Percentiles rank a stretch among this genome's conserved stretches.
Evolutionary conservation across 306 rosid genomes (phyloP).

Genomic region (Glycine soja): DNA sequence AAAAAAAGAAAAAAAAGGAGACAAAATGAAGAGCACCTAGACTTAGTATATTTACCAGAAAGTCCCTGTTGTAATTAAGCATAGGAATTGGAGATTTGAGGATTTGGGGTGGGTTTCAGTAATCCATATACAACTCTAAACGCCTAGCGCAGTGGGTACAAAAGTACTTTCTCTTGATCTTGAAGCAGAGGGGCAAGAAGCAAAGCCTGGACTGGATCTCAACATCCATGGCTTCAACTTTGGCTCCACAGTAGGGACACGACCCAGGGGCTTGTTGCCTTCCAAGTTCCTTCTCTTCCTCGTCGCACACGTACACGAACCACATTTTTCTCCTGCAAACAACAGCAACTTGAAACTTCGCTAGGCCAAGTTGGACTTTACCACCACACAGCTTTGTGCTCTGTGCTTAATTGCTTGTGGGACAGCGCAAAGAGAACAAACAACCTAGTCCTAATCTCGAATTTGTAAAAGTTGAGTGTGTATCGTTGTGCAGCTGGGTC

Average conservation of each 20-base stretch:
- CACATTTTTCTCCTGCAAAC: conserved; percentile 65
- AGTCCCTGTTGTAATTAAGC: too few relatives aligned
- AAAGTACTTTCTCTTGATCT: conserved; percentile 79
- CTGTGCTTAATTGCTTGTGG: background rate
- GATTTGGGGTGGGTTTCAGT: conserved; percentile 11
- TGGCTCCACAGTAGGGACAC: conserved; percentile 87
- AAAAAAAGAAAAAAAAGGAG: too few relatives aligned
- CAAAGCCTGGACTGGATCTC: conserved; percentile 72
- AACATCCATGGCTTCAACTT: conserved; percentile 80
- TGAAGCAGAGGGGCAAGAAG: conserved; percentile 77
- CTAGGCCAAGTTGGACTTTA: too few relatives aligned
- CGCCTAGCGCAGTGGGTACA: conserved; percentile 81
- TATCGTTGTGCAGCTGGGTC: background rate
- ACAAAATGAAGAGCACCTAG: background rate
- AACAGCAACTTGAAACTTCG: too few relatives aligned
- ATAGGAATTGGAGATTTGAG: too few relatives aligned
- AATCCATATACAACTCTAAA: conserved; percentile 55
- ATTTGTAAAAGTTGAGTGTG: background rate
- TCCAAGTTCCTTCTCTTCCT: conserved; percentile 73
- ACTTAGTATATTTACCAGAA: background rate
- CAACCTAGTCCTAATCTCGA: background rate
- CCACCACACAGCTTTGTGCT: too few relatives aligned
- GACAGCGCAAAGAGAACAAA: background rate
- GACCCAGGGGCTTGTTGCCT: conserved; percentile 83
- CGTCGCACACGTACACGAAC: conserved; percentile 67